A percentile compares a stretch with the other conserved stretches of the same genome.
phyloP scores from a whole-genome alignment of 1,139 yeast species.

The Sugiyamaella pinicola region DNA sequence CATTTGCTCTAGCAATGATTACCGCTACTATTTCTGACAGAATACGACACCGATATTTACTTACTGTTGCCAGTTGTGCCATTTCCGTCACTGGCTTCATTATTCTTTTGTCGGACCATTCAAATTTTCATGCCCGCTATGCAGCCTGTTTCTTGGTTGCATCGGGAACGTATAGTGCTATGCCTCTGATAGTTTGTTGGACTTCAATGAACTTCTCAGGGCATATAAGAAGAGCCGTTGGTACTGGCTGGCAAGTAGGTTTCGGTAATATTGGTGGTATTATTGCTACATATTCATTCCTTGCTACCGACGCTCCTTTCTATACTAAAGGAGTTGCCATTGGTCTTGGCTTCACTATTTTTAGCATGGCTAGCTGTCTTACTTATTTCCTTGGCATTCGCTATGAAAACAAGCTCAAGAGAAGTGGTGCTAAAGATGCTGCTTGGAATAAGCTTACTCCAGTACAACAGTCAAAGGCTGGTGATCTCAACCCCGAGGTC shows the following conservation, averaged over 20 bases:
- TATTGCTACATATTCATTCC: constrained; percentile 64
- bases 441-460: constrained; percentile 49
- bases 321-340: constrained; percentile 62
- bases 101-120: constrained; percentile 47
- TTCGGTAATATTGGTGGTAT: constrained; percentile 86
- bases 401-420: constrained; percentile 43
- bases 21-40: constrained; percentile 50
- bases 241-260: constrained; percentile 76
- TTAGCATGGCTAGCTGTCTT: constrained; percentile 52
- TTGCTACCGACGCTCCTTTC: constrained; percentile 58
- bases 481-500: constrained; percentile 70
- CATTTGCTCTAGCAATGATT: constrained; percentile 58
- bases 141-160: constrained; percentile 73
- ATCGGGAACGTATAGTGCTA: constrained; percentile 65
- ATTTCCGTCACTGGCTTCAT: constrained; percentile 59
- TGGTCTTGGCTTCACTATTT: constrained; percentile 53
- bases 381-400: constrained; percentile 48
- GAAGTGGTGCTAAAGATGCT: constrained; percentile 41
- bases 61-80: constrained; percentile 47
- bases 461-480: constrained; percentile 53
- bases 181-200: constrained; percentile 80
- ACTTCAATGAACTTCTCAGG: constrained; percentile 68
- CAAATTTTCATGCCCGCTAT: constrained; percentile 51
- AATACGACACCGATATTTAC: constrained; percentile 51
- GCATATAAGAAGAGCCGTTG: constrained; percentile 68